Conservation (phyloP, 2,329 filamentous ascomycete genomes). For the Verticillium nonalfalfae region DNA sequence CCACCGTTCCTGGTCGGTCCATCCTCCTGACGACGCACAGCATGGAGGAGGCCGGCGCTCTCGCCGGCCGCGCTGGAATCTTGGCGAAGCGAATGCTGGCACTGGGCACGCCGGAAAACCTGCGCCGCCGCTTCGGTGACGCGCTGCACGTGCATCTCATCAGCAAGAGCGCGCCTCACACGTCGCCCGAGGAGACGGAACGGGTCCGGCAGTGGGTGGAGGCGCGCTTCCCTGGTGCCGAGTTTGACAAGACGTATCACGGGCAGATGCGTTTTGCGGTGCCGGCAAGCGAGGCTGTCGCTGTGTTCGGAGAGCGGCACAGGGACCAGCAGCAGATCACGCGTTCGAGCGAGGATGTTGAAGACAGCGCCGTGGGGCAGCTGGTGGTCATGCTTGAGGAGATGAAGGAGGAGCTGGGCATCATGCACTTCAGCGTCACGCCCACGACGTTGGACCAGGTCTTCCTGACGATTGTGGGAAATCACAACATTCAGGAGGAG, state of each 20-base stretch:
- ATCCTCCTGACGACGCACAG: slow-evolving; percentile 86
- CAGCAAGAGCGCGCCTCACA: slow-evolving; percentile 67
- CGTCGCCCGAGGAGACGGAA: slow-evolving; percentile 60
- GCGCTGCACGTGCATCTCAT: slow-evolving; percentile 78
- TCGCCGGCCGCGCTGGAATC: slow-evolving; percentile 79
- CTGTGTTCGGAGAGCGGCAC: slow-evolving; percentile 18
- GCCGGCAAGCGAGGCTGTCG: slow-evolving; percentile 52
- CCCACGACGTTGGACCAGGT: slow-evolving; percentile 88
- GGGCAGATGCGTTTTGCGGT: slow-evolving; percentile 20
- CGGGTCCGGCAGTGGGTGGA: slow-evolving; percentile 61
- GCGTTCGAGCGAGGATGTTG: slow-evolving; percentile 18
- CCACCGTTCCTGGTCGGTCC: slow-evolving; percentile 69
- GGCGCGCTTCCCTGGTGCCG: slow-evolving; percentile 53
- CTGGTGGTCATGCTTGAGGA: slow-evolving; percentile 70
- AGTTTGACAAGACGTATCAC: slow-evolving; percentile 55
- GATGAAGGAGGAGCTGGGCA: slow-evolving; percentile 58
- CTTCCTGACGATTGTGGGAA: slow-evolving; percentile 77
- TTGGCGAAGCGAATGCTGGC: slow-evolving; percentile 83
- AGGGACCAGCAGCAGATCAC: slow-evolving; percentile 15
- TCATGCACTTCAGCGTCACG: slow-evolving; percentile 82
- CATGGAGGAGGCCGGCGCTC: slow-evolving; percentile 91
- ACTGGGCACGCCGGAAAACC: slow-evolving; percentile 65
- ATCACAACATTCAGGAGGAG: slow-evolving; percentile 75
- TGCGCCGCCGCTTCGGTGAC: slow-evolving; percentile 72
- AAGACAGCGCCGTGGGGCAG: slow-evolving; percentile 53